Evolutionary conservation across 2,329 filamentous ascomycete genomes (phyloP).

Genomic region (Cadophora malorum): DNA sequence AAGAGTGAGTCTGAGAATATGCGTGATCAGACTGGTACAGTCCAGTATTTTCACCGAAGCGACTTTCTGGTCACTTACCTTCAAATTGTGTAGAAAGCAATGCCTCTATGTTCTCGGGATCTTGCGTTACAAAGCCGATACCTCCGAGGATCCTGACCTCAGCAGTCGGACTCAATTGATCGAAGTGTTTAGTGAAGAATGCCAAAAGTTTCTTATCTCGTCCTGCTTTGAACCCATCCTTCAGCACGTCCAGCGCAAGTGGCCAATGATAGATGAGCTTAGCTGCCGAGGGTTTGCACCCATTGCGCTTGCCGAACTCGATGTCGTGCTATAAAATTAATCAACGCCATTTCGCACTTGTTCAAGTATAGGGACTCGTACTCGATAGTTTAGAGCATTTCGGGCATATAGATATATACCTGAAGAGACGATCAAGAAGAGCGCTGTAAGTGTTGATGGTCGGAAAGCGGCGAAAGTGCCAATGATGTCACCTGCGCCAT

Average conservation of each 20-base stretch:
- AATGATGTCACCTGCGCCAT: constrained; percentile 2
- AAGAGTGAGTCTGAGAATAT: constrained; percentile 53
- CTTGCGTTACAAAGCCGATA: constrained; percentile 41
- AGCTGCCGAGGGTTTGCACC: constrained; percentile 24
- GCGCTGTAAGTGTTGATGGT: constrained; percentile 18
- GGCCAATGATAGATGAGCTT: constrained; percentile 38
- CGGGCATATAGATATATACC: constrained; percentile 18
- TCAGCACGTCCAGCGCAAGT: constrained; percentile 41
- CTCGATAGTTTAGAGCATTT: constrained; percentile 19
- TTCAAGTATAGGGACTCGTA: constrained; percentile 16
- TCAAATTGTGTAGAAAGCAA: constrained; percentile 50
- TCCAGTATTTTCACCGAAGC: constrained; percentile 5
- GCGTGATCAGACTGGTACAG: constrained; percentile 7
- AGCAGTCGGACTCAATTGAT: constrained; percentile 22
- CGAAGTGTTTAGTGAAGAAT: constrained; percentile 33
- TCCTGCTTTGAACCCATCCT: constrained; percentile 33
- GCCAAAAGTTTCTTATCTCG: constrained; percentile 32
- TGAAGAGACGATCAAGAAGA: constrained; percentile 19
- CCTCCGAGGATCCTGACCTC: constrained; percentile 27
- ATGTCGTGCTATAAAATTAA: constrained; percentile 19
- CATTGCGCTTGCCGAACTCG: constrained; percentile 24
- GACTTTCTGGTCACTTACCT: constrained; percentile 36
- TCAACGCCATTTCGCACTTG: constrained; percentile 1
- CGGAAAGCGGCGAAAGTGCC: constrained; percentile 14
- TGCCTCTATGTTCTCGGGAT: constrained; percentile 45